Evolutionary conservation across 345 rosid genomes (phyloP).

Genomic region (Sonneratia alba): DNA sequence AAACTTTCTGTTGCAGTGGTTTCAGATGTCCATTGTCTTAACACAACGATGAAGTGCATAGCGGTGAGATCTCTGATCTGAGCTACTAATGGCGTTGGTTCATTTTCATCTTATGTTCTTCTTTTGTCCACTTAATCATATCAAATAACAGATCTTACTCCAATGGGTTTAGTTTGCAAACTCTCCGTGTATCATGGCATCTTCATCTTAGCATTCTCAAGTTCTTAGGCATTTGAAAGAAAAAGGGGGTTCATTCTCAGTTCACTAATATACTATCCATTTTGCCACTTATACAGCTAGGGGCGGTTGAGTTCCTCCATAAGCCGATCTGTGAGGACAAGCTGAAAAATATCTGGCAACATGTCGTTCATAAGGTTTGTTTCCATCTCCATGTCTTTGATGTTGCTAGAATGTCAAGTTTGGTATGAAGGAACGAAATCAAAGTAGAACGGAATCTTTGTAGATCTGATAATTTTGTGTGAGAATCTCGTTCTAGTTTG

Average conservation of each 20-base stretch:
- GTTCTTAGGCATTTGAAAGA: neutral
- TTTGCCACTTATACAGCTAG: constrained; percentile 50
- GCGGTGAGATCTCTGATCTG: constrained; percentile 44
- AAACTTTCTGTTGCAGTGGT: constrained; percentile 47
- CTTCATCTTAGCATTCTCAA: neutral
- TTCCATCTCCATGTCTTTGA: neutral
- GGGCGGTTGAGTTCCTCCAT: constrained; percentile 91
- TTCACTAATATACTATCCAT: neutral
- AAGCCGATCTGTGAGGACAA: constrained; percentile 81
- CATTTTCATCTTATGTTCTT: neutral
- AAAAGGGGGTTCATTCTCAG: neutral
- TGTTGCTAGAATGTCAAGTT: neutral
- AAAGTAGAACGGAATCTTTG: neutral
- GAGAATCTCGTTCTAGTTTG: neutral
- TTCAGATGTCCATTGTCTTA: constrained; percentile 68
- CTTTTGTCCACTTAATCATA: neutral
- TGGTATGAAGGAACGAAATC: neutral
- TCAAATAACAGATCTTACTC: neutral
- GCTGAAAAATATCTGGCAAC: constrained; percentile 91
- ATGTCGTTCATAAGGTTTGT: constrained; percentile 83
- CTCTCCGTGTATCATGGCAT: neutral
- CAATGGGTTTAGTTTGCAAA: neutral
- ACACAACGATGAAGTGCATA: constrained; percentile 87
- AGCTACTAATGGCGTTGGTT: neutral
- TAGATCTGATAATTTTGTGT: neutral